A percentile compares a stretch with the other conserved stretches of the same genome.
These are phyloP conservation scores for Cyberlindnera sargentensis DNA, from an alignment of 805 yeast species.

Conservation along the genomic window DNA sequence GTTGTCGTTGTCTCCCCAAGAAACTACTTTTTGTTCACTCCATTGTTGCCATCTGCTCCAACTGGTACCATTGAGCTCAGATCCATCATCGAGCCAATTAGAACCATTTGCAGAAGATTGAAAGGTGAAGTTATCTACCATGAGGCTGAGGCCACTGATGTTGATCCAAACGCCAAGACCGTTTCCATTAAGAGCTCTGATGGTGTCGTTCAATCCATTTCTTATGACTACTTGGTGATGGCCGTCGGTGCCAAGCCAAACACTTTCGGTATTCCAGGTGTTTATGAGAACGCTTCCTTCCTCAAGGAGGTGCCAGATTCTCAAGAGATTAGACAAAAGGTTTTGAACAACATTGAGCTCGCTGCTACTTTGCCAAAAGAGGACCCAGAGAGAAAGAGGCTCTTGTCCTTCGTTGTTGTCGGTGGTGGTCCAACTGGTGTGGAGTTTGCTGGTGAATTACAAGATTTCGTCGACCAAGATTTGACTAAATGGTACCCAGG, in stretches of 20 bases:
- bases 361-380: slow-evolving; percentile 70
- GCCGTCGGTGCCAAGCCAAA: slow-evolving; percentile 96
- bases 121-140: slow-evolving; percentile 73
- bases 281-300: slow-evolving; percentile 79
- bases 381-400: slow-evolving; percentile 75
- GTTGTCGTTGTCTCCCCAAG: slow-evolving; percentile 90
- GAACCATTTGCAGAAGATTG: slow-evolving; percentile 74
- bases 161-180: slow-evolving; percentile 65
- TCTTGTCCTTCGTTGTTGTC: slow-evolving; percentile 83
- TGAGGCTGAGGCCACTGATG: slow-evolving; percentile 85
- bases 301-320: slow-evolving; percentile 89
- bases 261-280: slow-evolving; percentile 94
- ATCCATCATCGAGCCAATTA: slow-evolving; percentile 90
- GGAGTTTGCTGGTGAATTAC: slow-evolving; percentile 93
- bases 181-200: slow-evolving; percentile 53
- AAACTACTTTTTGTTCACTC: slow-evolving; percentile 92
- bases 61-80: slow-evolving; percentile 88
- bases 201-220: slow-evolving; percentile 37
- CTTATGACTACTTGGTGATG: slow-evolving; percentile 78
- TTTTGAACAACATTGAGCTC: slow-evolving; percentile 84
- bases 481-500: slow-evolving; percentile 84
- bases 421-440: slow-evolving; percentile 99
- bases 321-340: slow-evolving; percentile 68
- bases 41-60: slow-evolving; percentile 91
- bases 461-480: slow-evolving; percentile 91